Base-by-base conservation (phyloP, 495 filamentous ascomycete genomes). In the Aspergillus nanangensis region DNA sequence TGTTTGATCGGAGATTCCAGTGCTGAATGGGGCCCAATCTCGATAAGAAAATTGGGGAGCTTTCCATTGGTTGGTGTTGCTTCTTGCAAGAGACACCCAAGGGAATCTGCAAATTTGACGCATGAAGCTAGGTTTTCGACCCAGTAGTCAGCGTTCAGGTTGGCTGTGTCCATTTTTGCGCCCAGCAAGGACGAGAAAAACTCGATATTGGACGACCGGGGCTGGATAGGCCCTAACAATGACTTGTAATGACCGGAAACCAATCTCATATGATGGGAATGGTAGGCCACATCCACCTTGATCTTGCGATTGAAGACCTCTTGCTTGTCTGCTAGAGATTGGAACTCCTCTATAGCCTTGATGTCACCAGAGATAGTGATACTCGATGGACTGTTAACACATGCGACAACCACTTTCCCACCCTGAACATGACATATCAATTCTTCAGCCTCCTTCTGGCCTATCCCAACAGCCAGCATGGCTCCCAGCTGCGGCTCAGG, bases 11-110 rank as follows among this genome's bases (percentile, higher is more conserved):
- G 75, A 1, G 61, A 61, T 38, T 78, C 69, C 0, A 90, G 65
- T 0, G 83, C 79, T 7, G 71, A 62, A 47, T 88, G 84, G 15
- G 86, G 82, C 0, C 86, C 84, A 18, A 86, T 63, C 50, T 87
- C 83, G 14, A 87, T 40, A 4, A 86, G 52, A n/a, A n/a, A n/a
- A 0, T 66, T 51, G 44, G 59, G 42, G 17, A 63, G 47, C 8
- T 35, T 19, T 3, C 15, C 19, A 0, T 8, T 31, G n/a, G n/a
- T n/a, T n/a, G n/a, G n/a, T n/a, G n/a, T n/a, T n/a, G n/a, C n/a
- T 1, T 38, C n/a, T 11, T 9, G 18, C 0, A 46, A 15, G 9
- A 46, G 21, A 9, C 21, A 38, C 18, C 32, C 14, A 5, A 46
- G 17, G 0, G 70, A 74, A 14, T 64, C 43, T 2, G 62, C 50